phyloP scores from a whole-genome alignment of 2,329 filamentous ascomycete species.

The Ramularia endophylla region DNA sequence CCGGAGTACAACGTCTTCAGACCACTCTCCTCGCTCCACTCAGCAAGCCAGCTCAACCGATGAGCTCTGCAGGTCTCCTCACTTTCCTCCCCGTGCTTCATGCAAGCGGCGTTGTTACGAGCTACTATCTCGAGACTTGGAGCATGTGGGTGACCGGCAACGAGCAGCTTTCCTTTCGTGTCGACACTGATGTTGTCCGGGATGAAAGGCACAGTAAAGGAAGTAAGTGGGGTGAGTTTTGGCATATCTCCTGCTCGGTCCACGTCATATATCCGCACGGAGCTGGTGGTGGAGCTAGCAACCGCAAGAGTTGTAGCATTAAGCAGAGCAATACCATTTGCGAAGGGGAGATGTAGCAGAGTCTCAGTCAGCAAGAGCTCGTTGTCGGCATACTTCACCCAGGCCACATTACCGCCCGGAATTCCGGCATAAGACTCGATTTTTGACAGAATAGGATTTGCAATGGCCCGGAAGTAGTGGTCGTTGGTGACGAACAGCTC shows the following conservation, averaged over 20 bases:
- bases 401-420: conserved; percentile 34
- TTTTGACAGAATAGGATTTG: conserved; percentile 25
- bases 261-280: conserved; percentile 33
- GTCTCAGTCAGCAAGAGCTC: conserved; percentile 9
- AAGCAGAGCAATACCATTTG: conserved; percentile 37
- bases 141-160: conserved; percentile 38
- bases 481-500: conserved; percentile 40
- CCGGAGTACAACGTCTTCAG: conserved; percentile 34
- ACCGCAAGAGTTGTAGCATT: conserved; percentile 36
- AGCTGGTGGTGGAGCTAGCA: conserved; percentile 31
- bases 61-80: conserved; percentile 25
- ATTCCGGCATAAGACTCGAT: conserved; percentile 36
- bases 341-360: conserved; percentile 34
- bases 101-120: conserved; percentile 15
- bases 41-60: conserved; percentile 28
- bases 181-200: conserved; percentile 40
- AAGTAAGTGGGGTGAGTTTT: conserved; percentile 10
- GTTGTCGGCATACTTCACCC: conserved; percentile 25
- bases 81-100: conserved; percentile 20
- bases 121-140: conserved; percentile 25
- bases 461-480: conserved; percentile 32
- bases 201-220: conserved; percentile 25
- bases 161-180: conserved; percentile 31
- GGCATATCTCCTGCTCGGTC: conserved; percentile 4
- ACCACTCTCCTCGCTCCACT: conserved; percentile 35